Percentiles rank a stretch among this genome's conserved stretches.
Conservation (phyloP, 495 filamentous ascomycete species). For the Aspergillus bertholletiae region DNA sequence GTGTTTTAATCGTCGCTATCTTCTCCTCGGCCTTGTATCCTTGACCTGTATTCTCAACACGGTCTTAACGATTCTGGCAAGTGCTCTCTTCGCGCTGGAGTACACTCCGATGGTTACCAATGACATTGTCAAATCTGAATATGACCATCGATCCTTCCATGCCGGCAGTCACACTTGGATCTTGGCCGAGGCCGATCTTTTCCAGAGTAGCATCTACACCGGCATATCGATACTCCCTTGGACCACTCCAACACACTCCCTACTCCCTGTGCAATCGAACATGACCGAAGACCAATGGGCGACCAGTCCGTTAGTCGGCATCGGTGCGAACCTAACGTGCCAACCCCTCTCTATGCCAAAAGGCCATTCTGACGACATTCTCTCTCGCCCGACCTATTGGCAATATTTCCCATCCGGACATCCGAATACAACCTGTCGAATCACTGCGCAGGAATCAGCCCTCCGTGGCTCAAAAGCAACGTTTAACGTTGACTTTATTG, state of each 20-base stretch:
- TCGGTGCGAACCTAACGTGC: neutral
- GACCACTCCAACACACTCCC: conserved; percentile 1
- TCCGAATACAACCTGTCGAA: neutral
- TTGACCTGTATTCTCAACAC: conserved; percentile 5
- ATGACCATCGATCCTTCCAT: neutral
- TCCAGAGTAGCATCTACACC: conserved; percentile 3
- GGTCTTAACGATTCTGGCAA: neutral
- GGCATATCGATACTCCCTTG: conserved; percentile 1
- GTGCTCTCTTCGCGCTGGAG: neutral
- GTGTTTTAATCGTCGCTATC: conserved; percentile 1
- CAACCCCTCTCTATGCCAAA: neutral
- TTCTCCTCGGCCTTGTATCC: conserved; percentile 1
- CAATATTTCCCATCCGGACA: conserved; percentile 1
- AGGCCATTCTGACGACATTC: neutral
- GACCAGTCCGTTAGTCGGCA: neutral
- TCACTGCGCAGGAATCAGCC: neutral
- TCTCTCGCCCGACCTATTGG: neutral
- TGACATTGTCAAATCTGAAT: neutral
- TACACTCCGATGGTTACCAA: neutral
- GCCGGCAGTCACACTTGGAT: conserved; percentile 1
- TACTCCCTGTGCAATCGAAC: conserved; percentile 4
- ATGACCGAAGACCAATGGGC: neutral
- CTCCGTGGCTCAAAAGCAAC: neutral
- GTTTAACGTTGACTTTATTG: conserved; percentile 1
- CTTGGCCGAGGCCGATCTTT: neutral